phyloP scores from a whole-genome alignment of 2,329 filamentous ascomycete species.

The Alternaria arbusti region DNA sequence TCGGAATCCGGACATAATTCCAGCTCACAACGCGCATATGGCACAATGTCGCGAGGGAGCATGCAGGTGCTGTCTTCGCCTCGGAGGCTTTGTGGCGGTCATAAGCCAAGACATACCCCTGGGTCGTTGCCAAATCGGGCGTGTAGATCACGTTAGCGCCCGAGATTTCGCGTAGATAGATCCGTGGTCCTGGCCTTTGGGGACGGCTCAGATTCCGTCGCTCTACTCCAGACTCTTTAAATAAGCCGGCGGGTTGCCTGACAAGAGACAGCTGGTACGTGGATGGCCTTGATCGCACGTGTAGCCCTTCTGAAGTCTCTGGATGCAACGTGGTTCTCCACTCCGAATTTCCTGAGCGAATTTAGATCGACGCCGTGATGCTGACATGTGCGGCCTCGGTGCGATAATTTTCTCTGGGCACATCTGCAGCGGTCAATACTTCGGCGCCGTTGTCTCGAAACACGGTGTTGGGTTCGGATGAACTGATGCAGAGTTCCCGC shows the following conservation, averaged over 20 bases:
- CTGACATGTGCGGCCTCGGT: neutral
- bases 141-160: slow-evolving; percentile 8
- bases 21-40: neutral
- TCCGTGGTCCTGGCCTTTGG: neutral
- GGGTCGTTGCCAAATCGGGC: neutral
- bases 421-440: neutral
- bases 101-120: slow-evolving; percentile 6
- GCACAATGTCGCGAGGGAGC: neutral
- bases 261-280: neutral
- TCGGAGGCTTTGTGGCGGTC: slow-evolving; percentile 2
- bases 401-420: neutral
- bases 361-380: neutral
- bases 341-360: neutral
- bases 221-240: neutral
- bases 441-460: slow-evolving; percentile 5
- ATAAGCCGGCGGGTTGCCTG: neutral
- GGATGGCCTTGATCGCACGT: neutral
- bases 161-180: slow-evolving; percentile 4
- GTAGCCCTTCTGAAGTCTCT: neutral
- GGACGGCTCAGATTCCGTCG: neutral
- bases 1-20: neutral
- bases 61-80: neutral
- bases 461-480: neutral
- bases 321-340: neutral
- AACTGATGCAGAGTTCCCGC: neutral